Conservation (phyloP, 2,329 filamentous ascomycete genomes). For the Monosporascus sp. region DNA sequence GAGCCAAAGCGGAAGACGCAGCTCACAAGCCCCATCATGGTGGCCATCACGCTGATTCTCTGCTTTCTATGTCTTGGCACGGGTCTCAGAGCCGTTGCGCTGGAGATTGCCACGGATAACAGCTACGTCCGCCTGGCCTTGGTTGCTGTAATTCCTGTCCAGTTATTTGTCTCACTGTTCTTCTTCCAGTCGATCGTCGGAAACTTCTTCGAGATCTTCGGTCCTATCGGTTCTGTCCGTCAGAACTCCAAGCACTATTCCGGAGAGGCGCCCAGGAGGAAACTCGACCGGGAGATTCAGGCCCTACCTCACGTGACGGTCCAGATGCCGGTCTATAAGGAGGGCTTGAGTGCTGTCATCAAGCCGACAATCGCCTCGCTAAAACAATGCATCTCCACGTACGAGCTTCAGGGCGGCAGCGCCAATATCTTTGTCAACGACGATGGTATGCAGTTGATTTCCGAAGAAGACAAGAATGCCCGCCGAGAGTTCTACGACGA, state of each 20-base stretch:
- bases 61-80: constrained; percentile 48
- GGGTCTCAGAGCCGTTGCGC: constrained; percentile 50
- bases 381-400: constrained; percentile 53
- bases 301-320: constrained; percentile 44
- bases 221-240: constrained; percentile 40
- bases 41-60: constrained; percentile 47
- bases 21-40: constrained; percentile 50
- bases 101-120: constrained; percentile 49
- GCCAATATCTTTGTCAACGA: constrained; percentile 66
- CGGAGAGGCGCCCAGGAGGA: constrained; percentile 29
- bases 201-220: constrained; percentile 45
- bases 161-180: constrained; percentile 51
- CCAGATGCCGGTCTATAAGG: constrained; percentile 47
- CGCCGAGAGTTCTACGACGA: constrained; percentile 53
- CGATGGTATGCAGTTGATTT: constrained; percentile 60
- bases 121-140: constrained; percentile 51
- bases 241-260: constrained; percentile 44
- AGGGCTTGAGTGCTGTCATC: constrained; percentile 44
- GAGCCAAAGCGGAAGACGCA: constrained; percentile 42
- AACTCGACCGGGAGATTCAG: constrained; percentile 30
- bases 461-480: constrained; percentile 40
- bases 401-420: constrained; percentile 58
- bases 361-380: constrained; percentile 50
- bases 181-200: constrained; percentile 47
- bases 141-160: constrained; percentile 43